Evolutionary conservation across 495 filamentous ascomycete species (phyloP), one percentile per base, ranked within the genome.

Genomic region (Symbiotaphrina buchneri): DNA sequence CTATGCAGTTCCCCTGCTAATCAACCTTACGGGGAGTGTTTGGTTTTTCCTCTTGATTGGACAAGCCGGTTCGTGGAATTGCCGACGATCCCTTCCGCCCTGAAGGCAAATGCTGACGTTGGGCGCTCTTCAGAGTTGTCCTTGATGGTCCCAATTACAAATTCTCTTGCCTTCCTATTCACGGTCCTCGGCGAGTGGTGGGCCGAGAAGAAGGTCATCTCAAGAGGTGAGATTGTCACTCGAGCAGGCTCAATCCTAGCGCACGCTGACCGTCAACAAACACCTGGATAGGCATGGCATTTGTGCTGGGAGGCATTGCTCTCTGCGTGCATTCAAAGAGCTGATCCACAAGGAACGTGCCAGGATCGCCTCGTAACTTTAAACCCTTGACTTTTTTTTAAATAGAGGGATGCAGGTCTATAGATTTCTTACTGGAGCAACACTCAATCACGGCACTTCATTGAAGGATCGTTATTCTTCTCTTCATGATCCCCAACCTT

Each of bases 41-140:
- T 97, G 87, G 87, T 97, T 97, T 43, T 97, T 97, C 45, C 48
- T 94, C 41, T 54, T 97, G 38, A 79, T 97, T 57, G 87, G 87
- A 33, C 65, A 83, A 50, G 81, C 84, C 40, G 80, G 82, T 10
- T 26, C 24, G 24, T 26, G n/a, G 1, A n/a, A 3, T 13, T 3
- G 3, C 24, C 24, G 1, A 1, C 24, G 3, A 26, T 26, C n/a
- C n/a, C 24, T 26, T 10, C n/a, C 24, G 2, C n/a, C n/a, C n/a
- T n/a, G n/a, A n/a, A n/a, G n/a, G n/a, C n/a, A n/a, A n/a, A n/a
- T n/a, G n/a, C n/a, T n/a, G n/a, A n/a, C n/a, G n/a, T n/a, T n/a
- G n/a, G 24, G 14, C 24, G n/a, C 2, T 13, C 24, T 26, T 7
- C 34, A 84, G 87, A 97, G 49, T 42, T 94, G 40, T 91, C 81